These are phyloP conservation scores for Aethionema arabicum DNA, from an alignment of 345 rosid species.

Conservation along the genomic window DNA sequence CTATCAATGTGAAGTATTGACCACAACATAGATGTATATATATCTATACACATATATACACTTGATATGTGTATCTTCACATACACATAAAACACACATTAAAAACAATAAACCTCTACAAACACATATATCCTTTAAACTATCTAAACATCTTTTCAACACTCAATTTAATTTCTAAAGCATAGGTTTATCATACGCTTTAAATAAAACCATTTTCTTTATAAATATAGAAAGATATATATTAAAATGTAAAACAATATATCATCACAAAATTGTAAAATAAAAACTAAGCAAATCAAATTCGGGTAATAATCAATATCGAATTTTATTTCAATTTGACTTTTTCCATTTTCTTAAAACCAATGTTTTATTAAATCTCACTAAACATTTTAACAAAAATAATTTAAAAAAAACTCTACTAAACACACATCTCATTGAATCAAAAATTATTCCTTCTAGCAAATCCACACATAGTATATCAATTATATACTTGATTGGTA, in stretches of 20 bases:
- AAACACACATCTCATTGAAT: constrained; percentile 5
- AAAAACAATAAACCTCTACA: neutral
- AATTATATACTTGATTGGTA: neutral
- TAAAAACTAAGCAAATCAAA: constrained; percentile 4
- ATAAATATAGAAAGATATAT: neutral
- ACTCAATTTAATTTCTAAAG: constrained; percentile 10
- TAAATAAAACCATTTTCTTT: neutral
- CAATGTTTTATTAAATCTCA: too few relatives aligned
- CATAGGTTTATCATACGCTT: neutral
- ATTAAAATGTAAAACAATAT: neutral
- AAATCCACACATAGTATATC: constrained; percentile 6
- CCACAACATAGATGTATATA: neutral
- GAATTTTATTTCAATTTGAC: too few relatives aligned
- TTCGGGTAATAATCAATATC: too few relatives aligned
- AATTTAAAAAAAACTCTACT: too few relatives aligned
- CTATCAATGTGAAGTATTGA: too few relatives aligned
- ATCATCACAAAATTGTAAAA: constrained; percentile 3
- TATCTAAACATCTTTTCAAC: neutral
- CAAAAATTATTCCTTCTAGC: neutral
- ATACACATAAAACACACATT: constrained; percentile 6
- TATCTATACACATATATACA: neutral
- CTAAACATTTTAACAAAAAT: too few relatives aligned
- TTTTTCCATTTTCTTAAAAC: too few relatives aligned
- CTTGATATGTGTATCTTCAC: neutral
- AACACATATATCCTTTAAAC: neutral